Conservation (phyloP, 2,329 filamentous ascomycete species). For the Cordyceps farinosa region DNA sequence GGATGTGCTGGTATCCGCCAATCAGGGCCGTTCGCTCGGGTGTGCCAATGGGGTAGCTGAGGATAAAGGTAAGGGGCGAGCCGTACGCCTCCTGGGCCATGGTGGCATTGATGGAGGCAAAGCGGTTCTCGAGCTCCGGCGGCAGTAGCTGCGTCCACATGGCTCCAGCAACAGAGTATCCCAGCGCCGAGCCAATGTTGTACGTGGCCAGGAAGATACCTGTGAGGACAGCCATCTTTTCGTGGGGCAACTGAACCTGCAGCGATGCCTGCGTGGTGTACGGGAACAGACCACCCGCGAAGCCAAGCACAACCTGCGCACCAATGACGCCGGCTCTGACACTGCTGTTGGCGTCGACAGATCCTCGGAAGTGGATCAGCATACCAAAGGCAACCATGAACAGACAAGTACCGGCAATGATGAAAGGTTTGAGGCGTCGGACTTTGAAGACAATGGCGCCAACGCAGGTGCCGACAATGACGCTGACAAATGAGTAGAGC, state of each 20-base stretch:
- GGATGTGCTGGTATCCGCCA: slow-evolving; percentile 43
- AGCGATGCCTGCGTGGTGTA: slow-evolving; percentile 46
- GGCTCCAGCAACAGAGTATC: slow-evolving; percentile 57
- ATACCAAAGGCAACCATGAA: slow-evolving; percentile 65
- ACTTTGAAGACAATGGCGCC: slow-evolving; percentile 56
- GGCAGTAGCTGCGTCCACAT: slow-evolving; percentile 60
- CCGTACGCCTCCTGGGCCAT: slow-evolving; percentile 32
- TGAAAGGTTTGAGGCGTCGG: slow-evolving; percentile 61
- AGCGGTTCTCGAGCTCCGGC: slow-evolving; percentile 46
- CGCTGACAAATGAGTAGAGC: slow-evolving; percentile 56
- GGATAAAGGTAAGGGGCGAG: slow-evolving; percentile 30
- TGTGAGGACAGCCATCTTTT: slow-evolving; percentile 60
- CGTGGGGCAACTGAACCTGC: slow-evolving; percentile 41
- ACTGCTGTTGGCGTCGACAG: slow-evolving; percentile 33
- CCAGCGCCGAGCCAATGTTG: slow-evolving; percentile 59
- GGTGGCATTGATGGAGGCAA: slow-evolving; percentile 35
- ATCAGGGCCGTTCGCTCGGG: slow-evolving; percentile 42
- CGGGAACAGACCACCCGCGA: slow-evolving; percentile 61
- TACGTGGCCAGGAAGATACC: slow-evolving; percentile 61
- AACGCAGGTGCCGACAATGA: slow-evolving; percentile 54
- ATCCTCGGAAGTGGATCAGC: slow-evolving; percentile 60
- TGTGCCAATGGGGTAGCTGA: slow-evolving; percentile 37
- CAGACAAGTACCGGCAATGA: slow-evolving; percentile 55
- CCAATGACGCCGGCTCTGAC: slow-evolving; percentile 57
- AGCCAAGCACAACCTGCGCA: slow-evolving; percentile 58